Evolutionary conservation across 2,329 filamentous ascomycete genomes (phyloP), one percentile per base, ranked within the genome.

Genomic region (Ceratocystis variospora): DNA sequence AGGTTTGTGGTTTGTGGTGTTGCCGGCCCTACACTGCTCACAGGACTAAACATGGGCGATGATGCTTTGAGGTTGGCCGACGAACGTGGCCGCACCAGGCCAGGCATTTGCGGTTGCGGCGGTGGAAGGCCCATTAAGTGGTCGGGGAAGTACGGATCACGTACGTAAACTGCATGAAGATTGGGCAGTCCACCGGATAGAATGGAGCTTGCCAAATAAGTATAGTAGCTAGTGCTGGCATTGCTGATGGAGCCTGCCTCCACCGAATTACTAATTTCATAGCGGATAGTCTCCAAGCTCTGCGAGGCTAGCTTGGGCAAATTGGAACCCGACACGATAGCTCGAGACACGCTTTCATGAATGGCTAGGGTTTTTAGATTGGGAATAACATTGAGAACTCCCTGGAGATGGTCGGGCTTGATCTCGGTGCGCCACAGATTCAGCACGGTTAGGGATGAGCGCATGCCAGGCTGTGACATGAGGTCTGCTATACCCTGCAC

Each of bases 191-290:
- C 83, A 69, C 87, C 87, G 17, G 85, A 82, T 68, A 94, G 83
- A 41, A 97, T 83, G 0, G 90, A 96, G n/a, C 83, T 83, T 31
- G 90, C 86, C 22, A 97, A 83, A 75, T 96, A 96, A 68, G 84
- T 83, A 75, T 96, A 96, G 77, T 96, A 95, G 19, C 81, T 81
- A 8, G 78, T 75, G 0, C 81, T 81, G 28, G 81, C 77, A 68
- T 76, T 79, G 7, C 79, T 76, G 68, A 84, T 87, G 10, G 85
- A 80, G 25, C 84, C 83, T 0, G 83, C 77, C 3, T 78, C 74
- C 0, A 83, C 76, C 8, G 79, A 78, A 2, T 84, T 81, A 10
- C 84, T 87, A 73, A 97, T 89, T 75, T 96, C 93, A 73, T 87
- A 96, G 71, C 93, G 87, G 15, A 97, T 78, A 2, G 84, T 87